Base-by-base conservation (phyloP, 768 basidiomycete genomes). In the Kwoniella heveanensis region DNA sequence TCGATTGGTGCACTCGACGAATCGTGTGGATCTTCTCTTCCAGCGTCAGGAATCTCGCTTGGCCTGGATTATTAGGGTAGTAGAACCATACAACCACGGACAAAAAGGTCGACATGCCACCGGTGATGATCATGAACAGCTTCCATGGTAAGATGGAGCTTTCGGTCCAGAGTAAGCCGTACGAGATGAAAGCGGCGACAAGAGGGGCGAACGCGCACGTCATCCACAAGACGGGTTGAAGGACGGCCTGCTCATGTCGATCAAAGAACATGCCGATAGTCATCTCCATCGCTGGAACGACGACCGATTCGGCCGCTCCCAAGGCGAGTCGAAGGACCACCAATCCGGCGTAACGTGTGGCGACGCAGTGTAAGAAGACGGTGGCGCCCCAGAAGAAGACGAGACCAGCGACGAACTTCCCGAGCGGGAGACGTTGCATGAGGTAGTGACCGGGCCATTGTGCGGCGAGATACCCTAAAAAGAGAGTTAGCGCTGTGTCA, bases 261-360 rank as follows among this genome's bases (percentile, higher is more conserved):
- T 44, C 39, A 17, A 44, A 44, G 39, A 44, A 44, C 39, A 44
- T 44, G 39, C 39, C 39, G 39, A 44, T 44, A 17, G 39, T 44
- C 8, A 44, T 17, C 39, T 44, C 39, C 39, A 44, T 44, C 3
- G 39, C 39, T 9, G 39, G 39, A 7, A 44, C 39, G 39, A 44
- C 39, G 39, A 44, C 39, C 39, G 39, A 44, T 44, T 44, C 39
- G 39, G 39, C 39, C 8, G 39, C 39, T 44, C 39, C 39, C 9
- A 44, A 17, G 39, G 39, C 39, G 17, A 44, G 39, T 44, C 39
- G 39, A 44, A 44, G 39, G 15, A 44, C 39, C 10, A 44, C 39
- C 15, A 44, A 17, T 3, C 39, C 39, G 6, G 39, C 39, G 39
- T 44, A 44, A 10, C 39, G 39, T 10, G 39, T 44, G 3, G 39